A percentile compares a stretch with the other conserved stretches of the same genome.
Conservation (phyloP, 768 basidiomycete genomes). For the Calocera cornea region DNA sequence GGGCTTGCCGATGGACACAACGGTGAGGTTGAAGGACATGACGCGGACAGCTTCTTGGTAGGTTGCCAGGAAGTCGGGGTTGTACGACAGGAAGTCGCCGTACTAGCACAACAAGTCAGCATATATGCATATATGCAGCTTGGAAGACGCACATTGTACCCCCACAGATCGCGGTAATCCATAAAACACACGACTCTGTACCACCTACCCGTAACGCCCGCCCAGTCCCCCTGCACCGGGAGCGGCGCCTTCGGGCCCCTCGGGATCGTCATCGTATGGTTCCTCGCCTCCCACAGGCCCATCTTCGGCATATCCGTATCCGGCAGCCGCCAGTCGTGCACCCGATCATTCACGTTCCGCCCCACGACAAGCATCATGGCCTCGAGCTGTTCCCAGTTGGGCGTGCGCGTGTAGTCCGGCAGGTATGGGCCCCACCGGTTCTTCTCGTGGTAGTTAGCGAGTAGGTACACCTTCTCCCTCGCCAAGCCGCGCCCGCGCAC, state of each 20-base stretch:
- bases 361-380: conserved; percentile 42
- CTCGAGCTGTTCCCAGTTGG: conserved; percentile 52
- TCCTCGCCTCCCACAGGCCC: conserved; percentile 37
- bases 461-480: conserved; percentile 49
- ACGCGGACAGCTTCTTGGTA: conserved; percentile 56
- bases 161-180: conserved; percentile 43
- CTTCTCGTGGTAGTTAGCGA: conserved; percentile 40
- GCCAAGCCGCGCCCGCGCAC: conserved; percentile 19
- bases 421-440: conserved; percentile 50
- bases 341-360: conserved; percentile 38
- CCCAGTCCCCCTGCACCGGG: conserved; percentile 40
- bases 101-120: not conserved
- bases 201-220: conserved; percentile 65
- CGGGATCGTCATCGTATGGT: conserved; percentile 16
- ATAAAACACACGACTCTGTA: conserved; percentile 59
- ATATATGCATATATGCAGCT: not conserved
- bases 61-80: conserved; percentile 16
- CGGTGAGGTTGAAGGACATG: conserved; percentile 38
- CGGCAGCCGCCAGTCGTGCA: conserved; percentile 22
- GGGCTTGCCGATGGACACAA: not conserved
- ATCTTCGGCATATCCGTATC: conserved; percentile 33
- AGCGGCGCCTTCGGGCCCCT: conserved; percentile 10
- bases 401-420: conserved; percentile 26
- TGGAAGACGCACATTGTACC: conserved; percentile 11
- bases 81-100: not conserved